phyloP scores from a whole-genome alignment of 441 rosid genomes.

The Capsella rubella region DNA sequence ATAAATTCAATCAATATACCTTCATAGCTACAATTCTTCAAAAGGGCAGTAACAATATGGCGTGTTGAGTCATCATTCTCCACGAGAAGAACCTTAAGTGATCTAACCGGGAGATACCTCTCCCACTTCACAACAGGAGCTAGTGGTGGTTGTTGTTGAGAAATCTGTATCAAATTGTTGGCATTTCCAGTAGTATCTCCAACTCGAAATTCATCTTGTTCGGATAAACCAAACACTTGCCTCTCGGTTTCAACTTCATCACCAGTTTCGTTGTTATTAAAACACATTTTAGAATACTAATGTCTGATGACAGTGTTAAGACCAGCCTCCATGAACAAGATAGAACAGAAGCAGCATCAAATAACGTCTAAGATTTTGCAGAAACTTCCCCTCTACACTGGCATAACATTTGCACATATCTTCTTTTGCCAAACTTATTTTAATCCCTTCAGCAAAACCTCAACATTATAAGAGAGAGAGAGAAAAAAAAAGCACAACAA shows the following conservation, averaged over 20 bases:
- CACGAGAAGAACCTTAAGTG: constrained; percentile 85
- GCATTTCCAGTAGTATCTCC: constrained; percentile 44
- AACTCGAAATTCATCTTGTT: constrained; percentile 54
- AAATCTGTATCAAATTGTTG: constrained; percentile 49
- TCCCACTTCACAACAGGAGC: constrained; percentile 68
- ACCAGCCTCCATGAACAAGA: constrained; percentile 51
- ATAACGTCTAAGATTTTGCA: constrained; percentile 38
- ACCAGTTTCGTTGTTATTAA: constrained; percentile 50
- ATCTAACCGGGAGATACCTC: constrained; percentile 71
- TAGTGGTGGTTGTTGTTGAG: constrained; percentile 57
- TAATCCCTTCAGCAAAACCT: constrained; percentile 37
- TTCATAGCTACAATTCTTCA: constrained; percentile 85
- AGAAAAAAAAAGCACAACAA: background rate
- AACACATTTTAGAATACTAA: constrained; percentile 44
- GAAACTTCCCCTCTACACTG: constrained; percentile 39
- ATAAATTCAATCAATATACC: constrained; percentile 48
- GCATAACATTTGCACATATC: constrained; percentile 39
- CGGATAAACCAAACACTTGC: constrained; percentile 52
- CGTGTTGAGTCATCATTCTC: constrained; percentile 87
- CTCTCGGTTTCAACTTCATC: constrained; percentile 52
- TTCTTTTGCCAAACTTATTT: constrained; percentile 31
- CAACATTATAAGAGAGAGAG: background rate
- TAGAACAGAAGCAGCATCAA: constrained; percentile 47
- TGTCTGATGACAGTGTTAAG: constrained; percentile 41
- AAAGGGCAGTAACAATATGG: constrained; percentile 76